Evolutionary conservation across 2,329 filamentous ascomycete species (phyloP).

Genomic region (Pezicula carpinea): DNA sequence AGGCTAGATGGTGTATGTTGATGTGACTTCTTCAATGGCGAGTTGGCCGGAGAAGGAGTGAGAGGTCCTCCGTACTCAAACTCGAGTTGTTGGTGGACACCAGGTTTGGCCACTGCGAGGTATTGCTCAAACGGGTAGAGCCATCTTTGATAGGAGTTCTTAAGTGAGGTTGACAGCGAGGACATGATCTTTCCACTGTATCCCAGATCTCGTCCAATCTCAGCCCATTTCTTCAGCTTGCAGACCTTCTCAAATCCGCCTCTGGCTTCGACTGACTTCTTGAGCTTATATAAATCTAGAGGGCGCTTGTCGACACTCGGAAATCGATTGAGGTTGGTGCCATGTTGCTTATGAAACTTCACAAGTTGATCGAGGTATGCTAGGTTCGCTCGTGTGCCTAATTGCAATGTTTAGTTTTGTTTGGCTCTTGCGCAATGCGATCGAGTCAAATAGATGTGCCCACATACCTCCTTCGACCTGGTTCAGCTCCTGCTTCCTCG

Average conservation of each 20-base stretch:
- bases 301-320: slow-evolving; percentile 98
- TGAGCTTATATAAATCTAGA: slow-evolving; percentile 89
- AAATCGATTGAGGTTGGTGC: slow-evolving; percentile 87
- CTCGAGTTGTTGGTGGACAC: slow-evolving; percentile 93
- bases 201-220: slow-evolving; percentile 91
- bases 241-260: slow-evolving; percentile 96
- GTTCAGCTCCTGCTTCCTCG: slow-evolving; percentile 92
- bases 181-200: slow-evolving; percentile 99
- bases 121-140: slow-evolving; percentile 97
- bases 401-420: slow-evolving; percentile 16
- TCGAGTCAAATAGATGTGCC: slow-evolving; percentile 1
- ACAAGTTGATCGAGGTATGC: slow-evolving; percentile 92
- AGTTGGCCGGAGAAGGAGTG: slow-evolving; percentile 71
- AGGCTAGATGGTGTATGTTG: slow-evolving; percentile 55
- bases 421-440: slow-evolving; percentile 5
- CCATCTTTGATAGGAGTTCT: slow-evolving; percentile 98
- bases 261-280: slow-evolving; percentile 91
- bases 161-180: slow-evolving; percentile 91
- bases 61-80: slow-evolving; percentile 88
- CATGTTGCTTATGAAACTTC: slow-evolving; percentile 96
- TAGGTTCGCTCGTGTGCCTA: slow-evolving; percentile 89
- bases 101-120: slow-evolving; percentile 81
- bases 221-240: slow-evolving; percentile 98
- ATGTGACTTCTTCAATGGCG: slow-evolving; percentile 64
- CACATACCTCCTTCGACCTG: slow-evolving; percentile 92